phyloP scores from a whole-genome alignment of 441 rosid genomes.

The Jatropha podagrica region DNA sequence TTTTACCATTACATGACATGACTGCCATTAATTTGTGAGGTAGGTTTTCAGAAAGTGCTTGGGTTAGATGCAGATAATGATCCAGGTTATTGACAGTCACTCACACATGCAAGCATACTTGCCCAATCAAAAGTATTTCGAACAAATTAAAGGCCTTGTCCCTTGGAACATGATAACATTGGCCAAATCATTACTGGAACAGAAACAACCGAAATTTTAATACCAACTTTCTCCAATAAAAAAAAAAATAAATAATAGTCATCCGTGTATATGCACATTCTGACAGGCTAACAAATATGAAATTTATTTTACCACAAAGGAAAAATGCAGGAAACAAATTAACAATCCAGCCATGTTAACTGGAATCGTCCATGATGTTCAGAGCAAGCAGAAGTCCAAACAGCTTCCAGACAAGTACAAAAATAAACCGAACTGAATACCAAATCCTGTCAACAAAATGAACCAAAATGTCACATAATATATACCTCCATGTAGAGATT shows the following conservation, averaged over 20 bases:
- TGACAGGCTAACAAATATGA: too few species aligned
- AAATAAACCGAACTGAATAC: not conserved
- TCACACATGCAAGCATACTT: too few species aligned
- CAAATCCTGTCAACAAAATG: not conserved
- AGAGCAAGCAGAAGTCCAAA: not conserved
- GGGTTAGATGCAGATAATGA: too few species aligned
- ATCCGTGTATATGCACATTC: not conserved
- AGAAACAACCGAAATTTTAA: not conserved
- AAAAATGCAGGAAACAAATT: too few species aligned
- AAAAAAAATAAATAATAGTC: too few species aligned
- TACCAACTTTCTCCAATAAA: too few species aligned
- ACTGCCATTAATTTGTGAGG: too few species aligned
- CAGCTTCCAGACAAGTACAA: not conserved
- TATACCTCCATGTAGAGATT: slow-evolving; percentile 50
- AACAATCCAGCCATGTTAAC: not conserved
- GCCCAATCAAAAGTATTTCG: not conserved
- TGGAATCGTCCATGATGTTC: not conserved
- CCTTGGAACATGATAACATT: not conserved
- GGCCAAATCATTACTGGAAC: not conserved
- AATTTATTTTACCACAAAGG: too few species aligned
- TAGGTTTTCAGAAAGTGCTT: too few species aligned
- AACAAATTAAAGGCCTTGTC: not conserved
- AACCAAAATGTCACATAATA: not conserved
- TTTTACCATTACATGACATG: too few species aligned
- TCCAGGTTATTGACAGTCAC: too few species aligned